Base-by-base conservation (phyloP, 306 rosid genomes). In the Alnus rubra region DNA sequence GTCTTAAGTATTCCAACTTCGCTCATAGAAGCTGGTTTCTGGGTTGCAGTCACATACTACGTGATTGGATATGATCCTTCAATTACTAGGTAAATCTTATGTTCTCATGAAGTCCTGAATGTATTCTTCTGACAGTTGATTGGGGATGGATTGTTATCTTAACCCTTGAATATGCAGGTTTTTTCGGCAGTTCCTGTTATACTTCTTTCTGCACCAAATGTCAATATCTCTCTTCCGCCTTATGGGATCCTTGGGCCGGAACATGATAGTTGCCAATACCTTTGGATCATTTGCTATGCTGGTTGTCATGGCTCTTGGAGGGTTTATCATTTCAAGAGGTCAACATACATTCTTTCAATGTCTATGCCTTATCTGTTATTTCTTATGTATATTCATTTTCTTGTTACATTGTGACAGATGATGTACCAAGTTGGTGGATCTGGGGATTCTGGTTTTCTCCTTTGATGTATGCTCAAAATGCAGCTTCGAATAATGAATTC, bases 361-460 rank as follows among this genome's bases (percentile, higher is more conserved):
- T 78, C 77, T 60, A 2, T 74, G 73, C 83, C 69, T 75, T 64
- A 10, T 50, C 18, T 79, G 67, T 49, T n/a, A 54, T 77, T 77
- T 59, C 52, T 35, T 35, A 35, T 71, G 69, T 51, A 54, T 53
- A 31, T 71, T 82, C 68, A 70, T 75, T 53, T 72, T 81, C 49
- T 79, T 48, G 30, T 78, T 83, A 18, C 65, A 63, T 80, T 87
- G 71, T 75, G 74, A 75, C 92, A 96, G 98, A 91, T 82, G 88
- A 48, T 51, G 85, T 96, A 70, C 98, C 99, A 19, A 87, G 52
- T 56, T 96, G 99, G 99, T 96, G 99, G 99, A 86, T 96, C 72
- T 96, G 99, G 99, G 99, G 99, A 75, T 96, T 86, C 88, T 96
- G 97, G 97, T 56, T 94, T 87, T 96, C 99, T 79, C 99, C 99